These are phyloP conservation scores for Xylaria sp. DNA, from an alignment of 2,329 filamentous ascomycete species.

Conservation along the genomic window DNA sequence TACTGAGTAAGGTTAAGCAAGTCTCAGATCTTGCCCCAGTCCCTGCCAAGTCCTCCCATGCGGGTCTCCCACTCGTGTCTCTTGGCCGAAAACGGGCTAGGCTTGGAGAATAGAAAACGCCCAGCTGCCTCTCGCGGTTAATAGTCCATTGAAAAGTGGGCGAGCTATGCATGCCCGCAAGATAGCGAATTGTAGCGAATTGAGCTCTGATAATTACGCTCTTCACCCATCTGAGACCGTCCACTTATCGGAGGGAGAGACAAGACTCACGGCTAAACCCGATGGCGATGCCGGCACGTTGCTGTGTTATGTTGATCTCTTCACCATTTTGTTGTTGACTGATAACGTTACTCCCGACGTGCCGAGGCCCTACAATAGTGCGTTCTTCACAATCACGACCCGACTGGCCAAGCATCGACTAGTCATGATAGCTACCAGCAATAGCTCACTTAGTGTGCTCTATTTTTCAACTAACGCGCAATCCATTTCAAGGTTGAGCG, in stretches of 20 bases:
- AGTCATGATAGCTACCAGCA: neutral
- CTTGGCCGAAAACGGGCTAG: conserved; percentile 19
- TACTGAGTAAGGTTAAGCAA: conserved; percentile 14
- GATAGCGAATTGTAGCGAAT: conserved; percentile 10
- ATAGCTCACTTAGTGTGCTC: neutral
- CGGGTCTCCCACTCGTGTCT: conserved; percentile 23
- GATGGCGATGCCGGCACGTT: neutral
- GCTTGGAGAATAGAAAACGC: neutral
- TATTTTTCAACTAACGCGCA: neutral
- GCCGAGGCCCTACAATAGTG: neutral
- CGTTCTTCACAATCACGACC: neutral
- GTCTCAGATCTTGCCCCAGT: conserved; percentile 9
- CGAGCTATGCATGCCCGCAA: neutral
- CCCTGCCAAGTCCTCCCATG: neutral
- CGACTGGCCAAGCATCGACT: neutral
- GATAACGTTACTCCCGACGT: neutral
- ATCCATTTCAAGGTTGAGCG: neutral
- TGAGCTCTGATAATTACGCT: conserved; percentile 8
- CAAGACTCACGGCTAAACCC: neutral
- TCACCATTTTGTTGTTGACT: neutral
- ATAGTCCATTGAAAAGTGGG: conserved; percentile 18
- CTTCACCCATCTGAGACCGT: no score
- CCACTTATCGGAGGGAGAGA: neutral
- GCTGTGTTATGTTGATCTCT: neutral
- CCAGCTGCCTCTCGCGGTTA: conserved; percentile 29